phyloP scores from a whole-genome alignment of 176 grass and related monocot species.

The Oryza glaberrima region DNA sequence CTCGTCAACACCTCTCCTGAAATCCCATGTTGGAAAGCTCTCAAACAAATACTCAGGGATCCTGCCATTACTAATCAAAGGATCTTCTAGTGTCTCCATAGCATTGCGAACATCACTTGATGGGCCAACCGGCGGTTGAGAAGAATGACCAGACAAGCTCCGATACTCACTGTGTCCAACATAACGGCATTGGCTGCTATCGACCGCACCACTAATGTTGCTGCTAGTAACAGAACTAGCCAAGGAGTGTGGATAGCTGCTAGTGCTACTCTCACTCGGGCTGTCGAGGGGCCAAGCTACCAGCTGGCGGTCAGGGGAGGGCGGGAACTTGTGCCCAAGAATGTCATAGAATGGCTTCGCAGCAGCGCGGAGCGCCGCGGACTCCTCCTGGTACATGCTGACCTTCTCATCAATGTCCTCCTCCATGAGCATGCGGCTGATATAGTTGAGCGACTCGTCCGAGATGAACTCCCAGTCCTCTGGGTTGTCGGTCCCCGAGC shows the following conservation, averaged over 20 bases:
- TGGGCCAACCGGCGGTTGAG: conserved; percentile 36
- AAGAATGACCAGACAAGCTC: conserved; percentile 37
- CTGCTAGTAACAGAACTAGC: conserved; percentile 39
- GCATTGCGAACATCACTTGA: conserved; percentile 34
- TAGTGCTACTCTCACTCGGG: conserved; percentile 52
- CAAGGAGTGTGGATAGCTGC: conserved; percentile 28
- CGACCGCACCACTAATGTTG: conserved; percentile 28
- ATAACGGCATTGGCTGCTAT: conserved; percentile 32
- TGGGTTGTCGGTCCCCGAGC: conserved; percentile 54
- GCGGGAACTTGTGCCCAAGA: conserved; percentile 92
- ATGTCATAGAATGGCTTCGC: conserved; percentile 93
- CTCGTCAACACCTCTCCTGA: conserved; percentile 84
- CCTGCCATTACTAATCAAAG: conserved; percentile 56
- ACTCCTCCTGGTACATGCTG: conserved; percentile 84
- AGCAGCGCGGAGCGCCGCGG: conserved; percentile 57
- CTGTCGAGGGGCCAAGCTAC: conserved; percentile 49
- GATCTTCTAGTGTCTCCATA: conserved; percentile 52
- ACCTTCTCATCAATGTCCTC: conserved; percentile 98
- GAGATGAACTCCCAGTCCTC: conserved; percentile 95
- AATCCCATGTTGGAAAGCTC: conserved; percentile 91
- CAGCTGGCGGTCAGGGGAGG: conserved; percentile 48
- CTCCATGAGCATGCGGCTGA: conserved; percentile 93
- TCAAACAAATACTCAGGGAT: conserved; percentile 76
- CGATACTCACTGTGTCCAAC: conserved; percentile 10
- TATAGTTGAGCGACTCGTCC: conserved; percentile 89